phyloP scores from a whole-genome alignment of 2,329 filamentous ascomycete genomes.

The Aspergillus fumigatus region DNA sequence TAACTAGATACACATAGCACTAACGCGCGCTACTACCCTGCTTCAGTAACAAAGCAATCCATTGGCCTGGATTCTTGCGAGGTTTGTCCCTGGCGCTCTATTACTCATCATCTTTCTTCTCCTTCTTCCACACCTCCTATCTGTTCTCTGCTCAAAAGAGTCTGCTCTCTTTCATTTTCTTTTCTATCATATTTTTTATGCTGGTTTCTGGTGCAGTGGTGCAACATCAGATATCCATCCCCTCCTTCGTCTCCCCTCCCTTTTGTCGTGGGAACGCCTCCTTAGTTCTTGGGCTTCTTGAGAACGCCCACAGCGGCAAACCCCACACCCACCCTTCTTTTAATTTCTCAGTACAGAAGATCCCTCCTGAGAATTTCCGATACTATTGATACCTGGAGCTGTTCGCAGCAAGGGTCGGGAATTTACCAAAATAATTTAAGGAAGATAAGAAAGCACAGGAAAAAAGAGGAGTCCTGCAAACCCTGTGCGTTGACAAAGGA shows the following conservation, averaged over 20 bases:
- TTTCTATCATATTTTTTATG: background rate
- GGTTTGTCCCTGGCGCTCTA: background rate
- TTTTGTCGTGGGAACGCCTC: constrained; percentile 7
- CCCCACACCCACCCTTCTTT: constrained; percentile 16
- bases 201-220: background rate
- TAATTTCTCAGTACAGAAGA: constrained; percentile 1
- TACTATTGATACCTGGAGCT: constrained; percentile 12
- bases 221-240: background rate
- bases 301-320: constrained; percentile 31
- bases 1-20: background rate
- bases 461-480: constrained; percentile 1
- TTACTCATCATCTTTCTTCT: background rate
- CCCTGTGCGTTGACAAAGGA: background rate
- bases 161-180: background rate
- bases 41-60: background rate
- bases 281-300: constrained; percentile 13
- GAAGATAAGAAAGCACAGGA: background rate
- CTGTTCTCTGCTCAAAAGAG: background rate
- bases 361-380: constrained; percentile 5
- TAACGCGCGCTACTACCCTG: background rate
- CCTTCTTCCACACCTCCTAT: background rate
- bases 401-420: constrained; percentile 15
- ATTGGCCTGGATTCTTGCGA: background rate
- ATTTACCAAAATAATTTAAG: constrained; percentile 2
- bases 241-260: constrained; percentile 7